Conservation (phyloP, 805 yeast genomes). For the Jamesozyma gamospora region DNA sequence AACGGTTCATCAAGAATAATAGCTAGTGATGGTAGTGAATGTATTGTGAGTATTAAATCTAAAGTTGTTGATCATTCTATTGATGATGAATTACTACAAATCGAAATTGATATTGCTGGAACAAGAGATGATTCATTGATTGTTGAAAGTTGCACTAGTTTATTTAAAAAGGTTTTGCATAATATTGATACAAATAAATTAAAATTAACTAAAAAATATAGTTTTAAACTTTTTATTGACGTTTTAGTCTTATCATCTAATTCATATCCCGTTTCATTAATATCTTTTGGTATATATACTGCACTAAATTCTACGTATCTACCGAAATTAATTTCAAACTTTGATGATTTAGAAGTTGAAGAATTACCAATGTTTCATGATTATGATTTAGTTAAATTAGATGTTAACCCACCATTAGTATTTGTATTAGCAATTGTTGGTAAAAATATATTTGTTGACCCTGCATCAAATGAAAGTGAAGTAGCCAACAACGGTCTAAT, state of each 20-base stretch:
- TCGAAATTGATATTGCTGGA: conserved; percentile 76
- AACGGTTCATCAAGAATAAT: conserved; percentile 88
- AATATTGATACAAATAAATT: conserved; percentile 42
- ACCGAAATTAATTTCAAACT: conserved; percentile 62
- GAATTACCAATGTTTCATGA: conserved; percentile 89
- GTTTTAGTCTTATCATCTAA: conserved; percentile 66
- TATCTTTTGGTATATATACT: conserved; percentile 70
- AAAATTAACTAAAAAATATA: conserved; percentile 60
- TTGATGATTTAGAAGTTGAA: conserved; percentile 57
- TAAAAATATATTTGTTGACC: conserved; percentile 59
- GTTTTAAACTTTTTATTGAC: conserved; percentile 71
- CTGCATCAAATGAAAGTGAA: conserved; percentile 79
- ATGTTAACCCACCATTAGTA: conserved; percentile 52
- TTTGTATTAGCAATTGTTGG: conserved; percentile 74
- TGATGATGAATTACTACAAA: conserved; percentile 47
- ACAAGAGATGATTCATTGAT: conserved; percentile 69
- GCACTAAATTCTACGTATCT: conserved; percentile 72
- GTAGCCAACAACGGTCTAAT: conserved; percentile 79
- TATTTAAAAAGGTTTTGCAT: conserved; percentile 32
- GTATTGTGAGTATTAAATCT: conserved; percentile 83
- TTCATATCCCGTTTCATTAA: conserved; percentile 70
- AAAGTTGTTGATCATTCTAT: conserved; percentile 51
- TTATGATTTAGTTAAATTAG: conserved; percentile 60
- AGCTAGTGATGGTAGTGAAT: conserved; percentile 84
- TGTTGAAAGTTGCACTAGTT: conserved; percentile 52